Evolutionary conservation across 345 rosid genomes (phyloP), one percentile per base, ranked within the genome.

Genomic region (Boechera divaricarpa): DNA sequence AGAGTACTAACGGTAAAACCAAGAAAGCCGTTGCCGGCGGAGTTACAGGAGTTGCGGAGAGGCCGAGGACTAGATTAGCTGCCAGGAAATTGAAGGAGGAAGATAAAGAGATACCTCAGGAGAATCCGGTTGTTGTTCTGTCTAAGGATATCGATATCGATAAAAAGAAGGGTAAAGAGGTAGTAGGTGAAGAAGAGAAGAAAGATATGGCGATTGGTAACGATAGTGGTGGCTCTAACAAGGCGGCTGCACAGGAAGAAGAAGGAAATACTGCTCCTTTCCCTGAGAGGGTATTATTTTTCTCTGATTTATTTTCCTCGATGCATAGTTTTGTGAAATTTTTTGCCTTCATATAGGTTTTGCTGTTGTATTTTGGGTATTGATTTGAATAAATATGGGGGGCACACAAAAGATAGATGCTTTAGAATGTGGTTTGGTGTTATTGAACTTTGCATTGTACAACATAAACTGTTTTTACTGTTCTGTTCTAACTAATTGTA

Each of bases 231-330:
- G 98, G 96, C 31, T 91, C 97, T 69, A 86, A 87, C 67, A 82
- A 87, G 80, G 98, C 87, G 33, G 89, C 86, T 67, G 94, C 89
- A 0, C 88, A 79, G 65, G 98, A 93, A 77, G 98, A 95, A 81
- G 99, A 95, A 83, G 96, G 94, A 51, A 89, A 82, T 63, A 87
- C 97, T 11, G 91, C 87, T 8, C 99, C 99, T 21, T 85, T 95
- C 61, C 99, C 99, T 0, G 97, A 95, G 70, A 87, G 85, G 83
- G 99, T 95, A 81, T 24, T 3, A 0, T 41, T 66, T 51, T 56
- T 52, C 2, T 33, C 42, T 51, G 47, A 21, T 70, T 15, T 11
- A 13, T 8, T 41, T 45, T 45, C 6, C 16, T 28, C 36, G 54
- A 63, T 56, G 16, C 29, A 3, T 56, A n/a, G 26, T 47, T 42